Base-by-base conservation (phyloP, 345 rosid species). In the Eucalyptus tenuipes region DNA sequence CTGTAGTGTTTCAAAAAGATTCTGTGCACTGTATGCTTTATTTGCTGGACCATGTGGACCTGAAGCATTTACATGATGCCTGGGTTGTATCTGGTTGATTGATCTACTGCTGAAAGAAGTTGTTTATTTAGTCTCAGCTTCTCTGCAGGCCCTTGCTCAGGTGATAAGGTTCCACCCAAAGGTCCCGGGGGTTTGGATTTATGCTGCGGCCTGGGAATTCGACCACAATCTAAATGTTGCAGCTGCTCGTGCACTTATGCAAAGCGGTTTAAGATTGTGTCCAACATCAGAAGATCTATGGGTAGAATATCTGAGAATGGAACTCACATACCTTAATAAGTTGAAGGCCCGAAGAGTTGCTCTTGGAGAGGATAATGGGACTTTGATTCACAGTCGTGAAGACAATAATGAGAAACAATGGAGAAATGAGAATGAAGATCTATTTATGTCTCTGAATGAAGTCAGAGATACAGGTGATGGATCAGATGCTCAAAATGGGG, bases 201-300 rank as follows among this genome's bases (percentile, higher is more conserved):
- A 98, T 93, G 99, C 99, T 91, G 99, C 99, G 20, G 98, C 97
- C 71, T 98, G 99, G 99, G 98, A 98, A 90, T 98, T 96, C 55
- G 98, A 98, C 92, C 92, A 93, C 57, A 96, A 97, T 89, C 92
- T 96, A 85, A 97, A 97, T 88, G 98, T 95, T 22, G 91, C 93
- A 2, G 96, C 96, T 47, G 98, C 99, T 88, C 98, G 99, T 88
- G 98, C 96, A 87, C 93, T 97, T 29, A 98, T 97, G 99, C 98
- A 95, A 92, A 95, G 91, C 88, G 99, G 98, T 40, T 91, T 98
- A 92, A 93, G 99, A 89, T 91, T 93, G 40, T 98, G 98, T 91
- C 93, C 99, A 7, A 88, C 87, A 59, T 95, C 99, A 5, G 96
- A 97, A 88, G 98, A 98, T 49, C 93, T 97, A 86, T 98, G 99